These are phyloP conservation scores for Styphnolobium japonicum DNA, from an alignment of 306 rosid species.

Conservation along the genomic window DNA sequence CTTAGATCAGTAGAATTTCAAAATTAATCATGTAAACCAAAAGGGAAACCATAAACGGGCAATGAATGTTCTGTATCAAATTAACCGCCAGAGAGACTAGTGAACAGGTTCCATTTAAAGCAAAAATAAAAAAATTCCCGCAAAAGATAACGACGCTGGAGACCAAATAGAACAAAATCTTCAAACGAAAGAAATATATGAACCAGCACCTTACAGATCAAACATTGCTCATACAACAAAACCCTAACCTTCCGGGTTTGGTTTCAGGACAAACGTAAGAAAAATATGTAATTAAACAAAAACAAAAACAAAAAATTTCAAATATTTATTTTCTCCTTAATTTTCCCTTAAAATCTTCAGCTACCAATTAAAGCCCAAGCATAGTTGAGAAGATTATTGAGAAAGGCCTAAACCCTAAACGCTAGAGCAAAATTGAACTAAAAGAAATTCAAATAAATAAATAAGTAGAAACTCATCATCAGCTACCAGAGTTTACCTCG, in stretches of 20 bases:
- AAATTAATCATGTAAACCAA: background rate
- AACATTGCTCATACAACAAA: background rate
- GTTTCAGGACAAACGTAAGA: background rate
- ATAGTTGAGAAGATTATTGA: background rate
- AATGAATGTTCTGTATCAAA: constrained; percentile 12
- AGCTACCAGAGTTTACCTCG: constrained; percentile 54
- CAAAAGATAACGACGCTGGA: background rate
- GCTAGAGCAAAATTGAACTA: background rate
- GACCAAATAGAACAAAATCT: constrained; percentile 5
- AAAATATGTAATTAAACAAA: background rate
- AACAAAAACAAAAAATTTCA: background rate
- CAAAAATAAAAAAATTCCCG: background rate
- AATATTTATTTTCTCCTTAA: background rate
- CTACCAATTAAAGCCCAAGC: constrained; percentile 18
- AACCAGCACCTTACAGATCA: constrained; percentile 22
- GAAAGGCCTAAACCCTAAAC: constrained; percentile 32
- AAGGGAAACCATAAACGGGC: background rate
- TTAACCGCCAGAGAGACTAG: constrained; percentile 10
- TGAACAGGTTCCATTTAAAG: constrained; percentile 12
- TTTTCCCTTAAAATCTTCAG: constrained; percentile 22
- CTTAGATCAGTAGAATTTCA: background rate
- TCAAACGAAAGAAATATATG: background rate
- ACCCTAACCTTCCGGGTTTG: constrained; percentile 18
- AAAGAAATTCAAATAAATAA: background rate
- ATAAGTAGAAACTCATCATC: background rate